Evolutionary conservation across 495 filamentous ascomycete genomes (phyloP).

Genomic region (Aspergillus indologenus): DNA sequence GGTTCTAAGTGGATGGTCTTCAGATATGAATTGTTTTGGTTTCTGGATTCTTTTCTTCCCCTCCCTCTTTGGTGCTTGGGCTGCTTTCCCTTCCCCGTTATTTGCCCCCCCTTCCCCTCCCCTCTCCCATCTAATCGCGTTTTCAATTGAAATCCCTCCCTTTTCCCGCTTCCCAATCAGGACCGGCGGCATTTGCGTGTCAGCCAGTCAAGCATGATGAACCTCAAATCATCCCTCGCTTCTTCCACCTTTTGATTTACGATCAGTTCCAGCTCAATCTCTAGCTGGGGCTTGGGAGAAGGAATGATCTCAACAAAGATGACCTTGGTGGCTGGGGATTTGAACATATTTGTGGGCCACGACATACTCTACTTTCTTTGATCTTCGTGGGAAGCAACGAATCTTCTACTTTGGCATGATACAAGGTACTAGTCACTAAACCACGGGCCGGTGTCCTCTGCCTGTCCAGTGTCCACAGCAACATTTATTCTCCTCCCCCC

Average conservation of each 20-base stretch:
- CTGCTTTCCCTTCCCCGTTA: slow-evolving; percentile 1
- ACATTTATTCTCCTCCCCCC: background rate
- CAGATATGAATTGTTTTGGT: background rate
- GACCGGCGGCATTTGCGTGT: background rate
- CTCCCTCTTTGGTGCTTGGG: background rate
- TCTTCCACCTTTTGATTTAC: background rate
- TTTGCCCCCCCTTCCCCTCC: too few species aligned
- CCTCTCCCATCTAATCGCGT: background rate
- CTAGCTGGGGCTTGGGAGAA: background rate
- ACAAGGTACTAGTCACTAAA: background rate
- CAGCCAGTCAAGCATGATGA: background rate
- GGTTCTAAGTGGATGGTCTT: background rate
- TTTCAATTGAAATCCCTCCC: background rate
- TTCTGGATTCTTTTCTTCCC: background rate
- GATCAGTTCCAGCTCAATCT: background rate
- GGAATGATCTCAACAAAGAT: background rate
- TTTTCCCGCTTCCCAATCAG: background rate
- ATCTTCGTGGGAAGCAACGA: too few species aligned
- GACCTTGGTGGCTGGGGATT: background rate
- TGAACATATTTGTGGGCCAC: background rate
- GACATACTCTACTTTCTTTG: background rate
- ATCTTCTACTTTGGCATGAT: background rate
- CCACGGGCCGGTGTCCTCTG: background rate
- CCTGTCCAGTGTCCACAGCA: background rate
- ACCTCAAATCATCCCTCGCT: background rate